Conservation (phyloP, 495 filamentous ascomycete species). For the Penicillium lagena region DNA sequence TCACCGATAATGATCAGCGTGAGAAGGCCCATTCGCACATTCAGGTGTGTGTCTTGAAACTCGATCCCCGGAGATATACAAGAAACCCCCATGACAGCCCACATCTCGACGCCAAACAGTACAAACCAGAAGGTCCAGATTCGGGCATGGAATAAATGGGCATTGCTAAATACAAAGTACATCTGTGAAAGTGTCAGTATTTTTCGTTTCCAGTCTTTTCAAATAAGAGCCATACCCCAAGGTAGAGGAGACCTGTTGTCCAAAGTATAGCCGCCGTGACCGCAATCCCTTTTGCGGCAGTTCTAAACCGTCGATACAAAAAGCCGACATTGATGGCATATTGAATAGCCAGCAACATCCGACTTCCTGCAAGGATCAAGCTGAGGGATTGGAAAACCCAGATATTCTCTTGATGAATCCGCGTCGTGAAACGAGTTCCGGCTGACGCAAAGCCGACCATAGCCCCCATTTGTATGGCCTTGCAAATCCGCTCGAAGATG, state of each 20-base stretch:
- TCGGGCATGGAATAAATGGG: constrained; percentile 16
- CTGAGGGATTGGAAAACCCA: constrained; percentile 42
- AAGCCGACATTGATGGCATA: constrained; percentile 46
- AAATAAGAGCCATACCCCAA: constrained; percentile 34
- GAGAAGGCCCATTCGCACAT: constrained; percentile 59
- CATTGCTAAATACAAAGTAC: constrained; percentile 31
- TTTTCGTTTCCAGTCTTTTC: no score
- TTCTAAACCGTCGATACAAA: constrained; percentile 30
- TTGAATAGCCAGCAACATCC: constrained; percentile 51
- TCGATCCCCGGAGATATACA: constrained; percentile 47
- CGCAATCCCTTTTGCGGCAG: constrained; percentile 23
- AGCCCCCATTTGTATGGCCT: constrained; percentile 53
- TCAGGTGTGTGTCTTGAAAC: constrained; percentile 60
- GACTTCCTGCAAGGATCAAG: constrained; percentile 53
- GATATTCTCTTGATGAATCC: constrained; percentile 35
- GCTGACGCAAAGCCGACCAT: constrained; percentile 62
- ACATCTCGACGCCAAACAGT: constrained; percentile 48
- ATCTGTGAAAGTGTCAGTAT: constrained; percentile 11
- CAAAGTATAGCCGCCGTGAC: constrained; percentile 38
- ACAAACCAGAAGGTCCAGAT: constrained; percentile 57
- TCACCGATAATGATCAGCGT: constrained; percentile 68
- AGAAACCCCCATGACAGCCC: constrained; percentile 48
- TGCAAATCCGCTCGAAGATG: constrained; percentile 59
- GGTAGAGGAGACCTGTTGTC: constrained; percentile 37
- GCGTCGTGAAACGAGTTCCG: constrained; percentile 47